Evolutionary conservation across 352 stramenopile genomes (phyloP).

Genomic region (Phytopythium litorale): DNA sequence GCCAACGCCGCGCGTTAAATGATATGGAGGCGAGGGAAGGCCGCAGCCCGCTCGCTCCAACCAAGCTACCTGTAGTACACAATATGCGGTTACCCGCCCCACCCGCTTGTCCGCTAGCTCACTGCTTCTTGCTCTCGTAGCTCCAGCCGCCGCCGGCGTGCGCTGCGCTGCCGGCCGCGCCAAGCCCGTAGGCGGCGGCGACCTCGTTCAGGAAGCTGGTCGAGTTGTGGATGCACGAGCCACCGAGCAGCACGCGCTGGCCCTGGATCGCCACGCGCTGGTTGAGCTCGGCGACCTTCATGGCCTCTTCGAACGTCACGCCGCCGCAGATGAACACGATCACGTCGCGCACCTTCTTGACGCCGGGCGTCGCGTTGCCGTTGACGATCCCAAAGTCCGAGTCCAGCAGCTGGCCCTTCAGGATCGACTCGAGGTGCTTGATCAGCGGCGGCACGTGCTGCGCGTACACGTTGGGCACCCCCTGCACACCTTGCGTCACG

Average conservation of each 20-base stretch:
- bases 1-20: constrained; percentile 1
- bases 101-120: background rate
- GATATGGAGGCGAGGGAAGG: background rate
- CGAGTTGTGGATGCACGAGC: constrained; percentile 96
- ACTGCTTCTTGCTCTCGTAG: constrained; percentile 59
- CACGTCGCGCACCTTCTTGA: constrained; percentile 95
- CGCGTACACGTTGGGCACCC: constrained; percentile 97
- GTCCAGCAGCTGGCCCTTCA: constrained; percentile 78
- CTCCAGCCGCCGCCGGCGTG: constrained; percentile 28
- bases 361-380: constrained; percentile 93
- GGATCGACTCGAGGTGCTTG: constrained; percentile 87
- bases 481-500: constrained; percentile 94
- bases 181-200: constrained; percentile 53
- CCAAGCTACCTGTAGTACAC: constrained; percentile 8
- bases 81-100: background rate
- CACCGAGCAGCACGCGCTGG: constrained; percentile 92
- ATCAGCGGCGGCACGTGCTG: constrained; percentile 97
- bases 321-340: constrained; percentile 99
- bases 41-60: background rate
- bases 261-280: constrained; percentile 72
- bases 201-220: constrained; percentile 96
- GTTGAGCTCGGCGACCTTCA: constrained; percentile 97
- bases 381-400: constrained; percentile 95
- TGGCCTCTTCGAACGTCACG: constrained; percentile 98
- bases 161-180: constrained; percentile 1